A percentile compares a stretch with the other conserved stretches of the same genome.
These are phyloP conservation scores for Teunomyces lycoperdinae DNA, from an alignment of 805 yeast species.

Conservation along the genomic window DNA sequence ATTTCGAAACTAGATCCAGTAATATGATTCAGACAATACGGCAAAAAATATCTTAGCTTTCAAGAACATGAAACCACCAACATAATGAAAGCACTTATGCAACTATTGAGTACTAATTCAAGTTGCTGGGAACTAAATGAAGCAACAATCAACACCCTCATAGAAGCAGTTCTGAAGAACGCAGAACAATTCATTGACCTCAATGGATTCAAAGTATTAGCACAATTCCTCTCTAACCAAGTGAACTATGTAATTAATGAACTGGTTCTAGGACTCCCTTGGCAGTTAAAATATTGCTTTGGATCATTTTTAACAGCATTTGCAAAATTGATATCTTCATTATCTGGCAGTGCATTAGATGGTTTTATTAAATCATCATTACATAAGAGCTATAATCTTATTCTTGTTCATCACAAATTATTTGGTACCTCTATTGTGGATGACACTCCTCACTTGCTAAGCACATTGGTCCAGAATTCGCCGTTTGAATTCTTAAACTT, in stretches of 20 bases:
- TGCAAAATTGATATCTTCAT: background rate
- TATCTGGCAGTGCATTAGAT: background rate
- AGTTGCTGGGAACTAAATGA: background rate
- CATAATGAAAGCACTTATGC: background rate
- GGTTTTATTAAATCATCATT: background rate
- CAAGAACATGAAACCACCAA: background rate
- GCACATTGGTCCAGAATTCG: background rate
- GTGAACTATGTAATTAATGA: background rate
- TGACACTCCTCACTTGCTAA: background rate
- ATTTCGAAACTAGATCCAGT: background rate
- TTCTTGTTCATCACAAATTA: background rate
- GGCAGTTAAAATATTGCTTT: background rate
- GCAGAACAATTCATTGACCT: background rate
- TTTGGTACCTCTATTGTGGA: background rate
- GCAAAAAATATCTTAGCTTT: background rate
- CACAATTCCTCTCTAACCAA: background rate
- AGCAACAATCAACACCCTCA: background rate
- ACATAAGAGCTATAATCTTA: background rate
- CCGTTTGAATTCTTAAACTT: background rate
- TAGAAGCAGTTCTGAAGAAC: background rate
- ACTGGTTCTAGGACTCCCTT: background rate
- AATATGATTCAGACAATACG: background rate
- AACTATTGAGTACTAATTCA: background rate
- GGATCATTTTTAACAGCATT: background rate
- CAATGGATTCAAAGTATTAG: background rate